Conservation (phyloP, 768 basidiomycete species). For the Termitomyces bulborhizus region DNA sequence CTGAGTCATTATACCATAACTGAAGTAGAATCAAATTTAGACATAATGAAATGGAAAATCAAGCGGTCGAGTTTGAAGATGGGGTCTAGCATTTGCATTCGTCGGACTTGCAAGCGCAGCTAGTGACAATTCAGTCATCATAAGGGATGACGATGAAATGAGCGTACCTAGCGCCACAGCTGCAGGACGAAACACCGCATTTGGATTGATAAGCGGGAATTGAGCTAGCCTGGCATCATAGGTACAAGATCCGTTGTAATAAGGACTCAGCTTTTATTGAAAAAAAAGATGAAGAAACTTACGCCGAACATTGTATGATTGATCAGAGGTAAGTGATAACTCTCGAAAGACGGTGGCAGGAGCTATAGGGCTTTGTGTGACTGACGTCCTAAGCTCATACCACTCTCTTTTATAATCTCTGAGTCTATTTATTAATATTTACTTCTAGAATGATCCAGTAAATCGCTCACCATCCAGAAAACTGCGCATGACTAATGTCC, state of each 20-base stretch:
- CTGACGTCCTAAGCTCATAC: not conserved
- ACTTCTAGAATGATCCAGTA: not conserved
- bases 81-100: constrained; percentile 52
- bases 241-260: not conserved
- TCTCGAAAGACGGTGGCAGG: too few relatives aligned
- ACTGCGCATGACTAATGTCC: not conserved
- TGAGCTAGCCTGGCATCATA: constrained; percentile 21
- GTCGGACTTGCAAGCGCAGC: constrained; percentile 54
- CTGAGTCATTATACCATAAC: not conserved
- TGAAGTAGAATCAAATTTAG: not conserved
- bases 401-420: not conserved
- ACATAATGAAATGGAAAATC: not conserved
- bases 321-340: too few relatives aligned
- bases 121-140: constrained; percentile 15
- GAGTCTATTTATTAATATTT: too few relatives aligned
- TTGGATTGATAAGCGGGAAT: constrained; percentile 32
- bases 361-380: too few relatives aligned
- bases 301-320: not conserved
- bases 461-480: constrained; percentile 5
- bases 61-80: not conserved
- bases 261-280: not conserved
- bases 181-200: constrained; percentile 46
- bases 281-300: not conserved
- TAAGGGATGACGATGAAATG: not conserved
- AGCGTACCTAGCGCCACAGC: constrained; percentile 42